Percentiles rank a stretch among this genome's conserved stretches.
Evolutionary conservation across 176 grass and related monocot genomes (phyloP).

Genomic region (Aegilops sharonensis): DNA sequence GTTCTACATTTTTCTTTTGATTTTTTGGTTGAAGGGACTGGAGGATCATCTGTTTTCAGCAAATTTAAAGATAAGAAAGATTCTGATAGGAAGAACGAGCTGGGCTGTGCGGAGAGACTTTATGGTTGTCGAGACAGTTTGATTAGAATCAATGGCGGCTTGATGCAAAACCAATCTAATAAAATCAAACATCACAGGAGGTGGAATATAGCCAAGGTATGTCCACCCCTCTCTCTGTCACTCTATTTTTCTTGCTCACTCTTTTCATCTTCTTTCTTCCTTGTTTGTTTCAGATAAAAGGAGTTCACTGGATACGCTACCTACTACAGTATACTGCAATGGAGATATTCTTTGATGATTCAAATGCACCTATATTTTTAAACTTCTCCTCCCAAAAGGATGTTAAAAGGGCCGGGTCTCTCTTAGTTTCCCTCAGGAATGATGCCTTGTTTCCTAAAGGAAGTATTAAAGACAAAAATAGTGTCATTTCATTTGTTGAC

Average conservation of each 20-base stretch:
- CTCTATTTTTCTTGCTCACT: background rate
- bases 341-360: slow-evolving; percentile 93
- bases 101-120: slow-evolving; percentile 47
- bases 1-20: slow-evolving; percentile 89
- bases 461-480: slow-evolving; percentile 74
- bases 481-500: slow-evolving; percentile 87
- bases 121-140: slow-evolving; percentile 58
- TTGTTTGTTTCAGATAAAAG: slow-evolving; percentile 74
- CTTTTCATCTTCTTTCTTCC: slow-evolving; percentile 8
- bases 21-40: slow-evolving; percentile 93
- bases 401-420: slow-evolving; percentile 78
- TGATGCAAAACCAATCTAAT: slow-evolving; percentile 53
- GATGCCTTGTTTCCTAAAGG: slow-evolving; percentile 91
- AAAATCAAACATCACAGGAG: slow-evolving; percentile 93
- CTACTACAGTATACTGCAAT: slow-evolving; percentile 90
- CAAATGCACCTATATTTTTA: slow-evolving; percentile 79
- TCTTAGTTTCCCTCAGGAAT: slow-evolving; percentile 86
- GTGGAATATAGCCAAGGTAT: slow-evolving; percentile 82
- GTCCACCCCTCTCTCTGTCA: background rate
- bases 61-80: slow-evolving; percentile 67
- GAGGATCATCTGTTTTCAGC: slow-evolving; percentile 89
- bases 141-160: slow-evolving; percentile 37
- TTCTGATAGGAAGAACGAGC: slow-evolving; percentile 64
- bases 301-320: slow-evolving; percentile 92
- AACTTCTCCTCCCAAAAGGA: slow-evolving; percentile 93